Percentiles rank a stretch among this genome's conserved stretches.
These are phyloP conservation scores for Eimeria acervulina DNA, from an alignment of 169 alveolate species.

Conservation along the genomic window DNA sequence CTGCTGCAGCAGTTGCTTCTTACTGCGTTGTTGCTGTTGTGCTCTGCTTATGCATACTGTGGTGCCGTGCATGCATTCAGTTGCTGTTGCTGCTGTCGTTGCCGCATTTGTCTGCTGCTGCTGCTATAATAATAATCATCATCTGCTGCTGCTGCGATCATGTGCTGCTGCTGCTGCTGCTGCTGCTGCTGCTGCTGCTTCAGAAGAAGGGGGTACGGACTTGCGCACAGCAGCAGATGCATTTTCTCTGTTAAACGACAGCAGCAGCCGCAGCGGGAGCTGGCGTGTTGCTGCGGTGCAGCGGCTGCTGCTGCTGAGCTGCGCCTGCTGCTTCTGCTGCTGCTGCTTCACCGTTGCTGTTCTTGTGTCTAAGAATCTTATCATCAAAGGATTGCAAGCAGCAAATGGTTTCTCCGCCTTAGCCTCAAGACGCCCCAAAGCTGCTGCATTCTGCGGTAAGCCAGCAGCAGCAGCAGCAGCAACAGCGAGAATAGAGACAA, in stretches of 20 bases:
- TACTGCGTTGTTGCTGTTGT: no score
- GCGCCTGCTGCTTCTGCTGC: background rate
- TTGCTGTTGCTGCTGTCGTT: no score
- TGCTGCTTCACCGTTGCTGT: slow-evolving; percentile 48
- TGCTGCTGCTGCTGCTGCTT: slow-evolving; percentile 24
- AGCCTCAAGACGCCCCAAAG: background rate
- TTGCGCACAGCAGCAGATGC: slow-evolving; percentile 17
- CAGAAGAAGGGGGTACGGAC: slow-evolving; percentile 15
- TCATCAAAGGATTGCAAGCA: background rate
- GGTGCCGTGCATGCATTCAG: no score
- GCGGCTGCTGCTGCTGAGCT: background rate
- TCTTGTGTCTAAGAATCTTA: background rate
- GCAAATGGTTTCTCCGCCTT: background rate
- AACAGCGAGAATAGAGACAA: background rate
- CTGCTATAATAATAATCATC: no score
- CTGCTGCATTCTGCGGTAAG: slow-evolving; percentile 33
- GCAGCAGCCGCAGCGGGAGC: slow-evolving; percentile 22
- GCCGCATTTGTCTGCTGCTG: no score
- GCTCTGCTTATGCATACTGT: no score
- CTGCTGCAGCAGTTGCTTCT: slow-evolving; percentile 31
- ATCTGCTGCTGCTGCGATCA: no score
- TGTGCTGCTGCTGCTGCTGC: slow-evolving; percentile 10
- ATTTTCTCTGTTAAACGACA: background rate
- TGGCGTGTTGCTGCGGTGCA: background rate
- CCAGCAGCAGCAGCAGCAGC: slow-evolving; percentile 1